Base-by-base conservation (phyloP, 495 filamentous ascomycete species). In the Amphirosellinia nigrospora region DNA sequence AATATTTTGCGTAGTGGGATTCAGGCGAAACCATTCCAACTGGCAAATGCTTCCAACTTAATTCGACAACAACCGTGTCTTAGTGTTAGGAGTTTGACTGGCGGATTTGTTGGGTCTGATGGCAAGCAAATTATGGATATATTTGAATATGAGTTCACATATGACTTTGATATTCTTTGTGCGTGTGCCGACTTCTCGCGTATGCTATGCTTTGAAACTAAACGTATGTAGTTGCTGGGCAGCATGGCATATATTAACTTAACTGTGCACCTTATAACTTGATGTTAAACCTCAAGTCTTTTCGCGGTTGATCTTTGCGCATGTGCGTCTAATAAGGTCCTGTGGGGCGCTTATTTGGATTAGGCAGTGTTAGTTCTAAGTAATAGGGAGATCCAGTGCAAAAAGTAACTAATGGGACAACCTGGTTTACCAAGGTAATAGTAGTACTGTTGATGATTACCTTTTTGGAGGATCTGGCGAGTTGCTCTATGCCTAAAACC, bases 21-120 rank as follows among this genome's bases (percentile, higher is more conserved):
- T 70, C 76, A 45, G 76, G 76, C 10, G 81, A 83, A 70, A 70
- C 52, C 19, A 79, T 83, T 62, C 81, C 81, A 19, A 79, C 74
- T 26, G 73, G 63, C 23, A 80, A 82, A 55, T 83, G 81, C 72
- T 81, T 73, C 70, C 73, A 81, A 45, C 48, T 83, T 66, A 75
- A 69, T 28, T 46, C 66, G 16, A 60, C 53, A 6, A 59, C 26
- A 34, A 56, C 50, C 26, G 26, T n/a, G 36, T 43, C 53, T 23
- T 67, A 67, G 28, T n/a, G n/a, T n/a, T n/a, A n/a, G 36, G 48
- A 30, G 34, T 21, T n/a, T 32, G 45, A 15, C 32, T 21, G 9
- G 36, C n/a, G 7, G 34, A 1, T n/a, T 43, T 59, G 23, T 56
- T 36, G 39, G 23, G 36, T 16, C 56, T 38, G 2, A 28, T 50